Percentiles rank a stretch among this genome's conserved stretches.
Evolutionary conservation across 495 filamentous ascomycete species (phyloP).

Genomic region (Cercophora sp.): DNA sequence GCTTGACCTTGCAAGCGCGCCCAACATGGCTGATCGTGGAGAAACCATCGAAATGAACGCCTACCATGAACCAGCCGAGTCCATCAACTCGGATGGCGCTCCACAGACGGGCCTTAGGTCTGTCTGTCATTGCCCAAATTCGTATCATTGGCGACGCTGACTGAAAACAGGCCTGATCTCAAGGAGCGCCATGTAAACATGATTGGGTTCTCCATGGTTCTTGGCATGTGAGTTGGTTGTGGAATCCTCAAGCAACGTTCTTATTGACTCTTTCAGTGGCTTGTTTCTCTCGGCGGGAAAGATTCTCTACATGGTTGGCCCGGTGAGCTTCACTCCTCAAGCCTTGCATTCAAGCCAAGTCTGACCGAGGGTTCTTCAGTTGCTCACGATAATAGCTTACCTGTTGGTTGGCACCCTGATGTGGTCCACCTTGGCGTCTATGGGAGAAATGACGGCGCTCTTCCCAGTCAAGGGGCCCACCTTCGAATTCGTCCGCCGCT

Average conservation of each 20-base stretch:
- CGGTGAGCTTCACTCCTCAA: too few relatives aligned
- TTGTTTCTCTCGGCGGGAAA: conserved; percentile 38
- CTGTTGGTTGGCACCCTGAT: conserved; percentile 34
- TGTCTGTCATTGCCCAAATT: not conserved
- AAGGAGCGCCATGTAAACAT: conserved; percentile 38
- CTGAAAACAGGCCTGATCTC: conserved; percentile 4
- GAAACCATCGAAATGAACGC: too few relatives aligned
- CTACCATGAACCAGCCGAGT: not conserved
- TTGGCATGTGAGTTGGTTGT: conserved; percentile 21
- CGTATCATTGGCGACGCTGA: not conserved
- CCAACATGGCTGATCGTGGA: too few relatives aligned
- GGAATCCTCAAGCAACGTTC: not conserved
- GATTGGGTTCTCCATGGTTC: conserved; percentile 34
- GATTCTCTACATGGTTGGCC: conserved; percentile 36
- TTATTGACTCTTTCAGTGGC: conserved; percentile 20
- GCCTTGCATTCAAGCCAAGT: too few relatives aligned
- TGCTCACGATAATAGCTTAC: too few relatives aligned
- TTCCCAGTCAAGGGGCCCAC: conserved; percentile 41
- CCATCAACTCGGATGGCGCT: not conserved
- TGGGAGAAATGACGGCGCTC: conserved; percentile 43
- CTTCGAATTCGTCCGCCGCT: conserved; percentile 39
- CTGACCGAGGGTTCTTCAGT: too few relatives aligned
- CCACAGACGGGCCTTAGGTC: not conserved
- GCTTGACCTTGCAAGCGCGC: not conserved
- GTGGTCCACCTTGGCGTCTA: conserved; percentile 40